phyloP scores from a whole-genome alignment of 345 rosid species.

The Brassica napus region Da-Ae NC_063441.1:14669001-14669500 shows the following conservation, averaged over 20 bases:
- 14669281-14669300: slow-evolving; percentile 57
- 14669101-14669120: slow-evolving; percentile 57
- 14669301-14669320: slow-evolving; percentile 65
- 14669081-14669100: slow-evolving; percentile 70
- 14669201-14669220: slow-evolving; percentile 54
- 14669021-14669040: slow-evolving; percentile 61
- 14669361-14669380: not conserved
- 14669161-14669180: slow-evolving; percentile 55
- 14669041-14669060: slow-evolving; percentile 55
- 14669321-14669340: slow-evolving; percentile 57
- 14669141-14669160: slow-evolving; percentile 58
- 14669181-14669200: slow-evolving; percentile 62
- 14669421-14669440: not conserved
- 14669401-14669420: not conserved
- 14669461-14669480: not conserved
- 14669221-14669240: slow-evolving; percentile 67
- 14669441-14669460: not conserved
- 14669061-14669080: slow-evolving; percentile 59
- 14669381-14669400: not conserved
- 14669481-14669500: not conserved
- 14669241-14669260: slow-evolving; percentile 69
- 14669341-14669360: slow-evolving; percentile 27
- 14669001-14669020: slow-evolving; percentile 56
- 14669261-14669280: slow-evolving; percentile 54
- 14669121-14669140: slow-evolving; percentile 52